Base-by-base conservation (phyloP, 2,329 filamentous ascomycete genomes). In the Rhinocladiella mackenziei region DNA sequence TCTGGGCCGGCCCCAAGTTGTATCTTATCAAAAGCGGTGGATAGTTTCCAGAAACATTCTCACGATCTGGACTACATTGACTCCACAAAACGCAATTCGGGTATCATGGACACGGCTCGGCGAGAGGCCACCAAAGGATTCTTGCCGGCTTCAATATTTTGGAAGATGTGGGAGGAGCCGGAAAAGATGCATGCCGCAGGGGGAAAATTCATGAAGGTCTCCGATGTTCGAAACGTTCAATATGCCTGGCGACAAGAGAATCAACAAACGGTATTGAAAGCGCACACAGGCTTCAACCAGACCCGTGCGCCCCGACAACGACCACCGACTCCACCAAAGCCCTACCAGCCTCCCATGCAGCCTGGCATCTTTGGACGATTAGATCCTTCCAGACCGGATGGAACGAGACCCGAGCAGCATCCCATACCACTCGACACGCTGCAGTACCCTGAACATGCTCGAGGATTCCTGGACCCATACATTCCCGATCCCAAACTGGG, bases 381-480 rank as follows among this genome's bases (percentile, higher is more conserved):
- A 19, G 46, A 53, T 25, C 45, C 47, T 2, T 34, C 38, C 35
- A 51, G 47, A 25, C 33, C 40, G 15, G 42, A 45, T 5, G 22
- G 15, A 4, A n/a, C 40, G 22, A 34, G 43, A 15, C 44, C 32
- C 25, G 41, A 50, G 10, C 18, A 26, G n/a, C 32, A 40, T 62
- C 38, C 55, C 49, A 26, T 53, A n/a, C 50, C 57, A 10, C 37
- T 48, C 34, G 66, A 70, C 57, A 65, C 65, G n/a, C 53, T 71
- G 34, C 55, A 60, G 15, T 76, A 75, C 50, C 67, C 75, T 8
- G 54, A 61, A 10, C 62, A 67, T 30, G 58, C 70, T 3, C 60
- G 71, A 31, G 58, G 64, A 4, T 75, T 74, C 38, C 63, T 80
- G 30, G 63, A 69, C 23, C 65, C 71, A 9, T 80, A 78, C 60